Evolutionary conservation across 257 asterid species (phyloP), one percentile per base, ranked within the genome.

Genomic region (Lycium ferocissimum): DNA sequence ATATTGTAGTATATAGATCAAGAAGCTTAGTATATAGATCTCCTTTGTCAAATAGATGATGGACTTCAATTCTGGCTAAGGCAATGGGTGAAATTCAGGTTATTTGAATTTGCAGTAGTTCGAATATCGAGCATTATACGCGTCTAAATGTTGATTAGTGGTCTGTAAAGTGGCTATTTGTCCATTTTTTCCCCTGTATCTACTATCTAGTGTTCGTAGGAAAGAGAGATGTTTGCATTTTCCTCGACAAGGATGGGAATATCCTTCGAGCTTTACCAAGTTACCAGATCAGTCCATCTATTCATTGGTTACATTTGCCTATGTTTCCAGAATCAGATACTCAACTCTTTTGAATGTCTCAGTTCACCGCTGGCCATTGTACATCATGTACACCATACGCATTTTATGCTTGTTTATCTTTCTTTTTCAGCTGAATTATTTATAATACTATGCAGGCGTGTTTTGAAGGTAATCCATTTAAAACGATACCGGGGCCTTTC

Each of bases 391-490:
- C 49, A 53, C 3, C 49, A 15, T 5, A 53, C 1, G 0, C 49
- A 51, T 15, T 53, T 53, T 78, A 4, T 76, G 63, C 1, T 76
- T 76, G 22, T 22, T 76, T 22, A 2, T 51, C 26, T 35, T 26
- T 45, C n/a, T 15, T 20, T 78, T 67, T 63, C 17, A 7, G 53
- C 63, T 66, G 43, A 33, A 0, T 45, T 40, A 33, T 67, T 20
- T 38, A 2, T 76, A 86, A 35, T 73, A 15, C 56, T 78, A 9
- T 87, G 86, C 85, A 96, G 99, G 98, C 97, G 26, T 92, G 96
- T 84, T 96, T 95, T 83, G 99, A 96, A 89, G 99, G 99, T 75
- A 97, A 97, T 80, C 98, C 99, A 61, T 97, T 97, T 86, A 97
- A 92, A 89, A 97, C 99, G 61, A 87, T 97, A 86, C 99, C 98